Evolutionary conservation across 2,329 filamentous ascomycete genomes (phyloP), one percentile per base, ranked within the genome.

Genomic region (Neofusicoccum parvum): DNA sequence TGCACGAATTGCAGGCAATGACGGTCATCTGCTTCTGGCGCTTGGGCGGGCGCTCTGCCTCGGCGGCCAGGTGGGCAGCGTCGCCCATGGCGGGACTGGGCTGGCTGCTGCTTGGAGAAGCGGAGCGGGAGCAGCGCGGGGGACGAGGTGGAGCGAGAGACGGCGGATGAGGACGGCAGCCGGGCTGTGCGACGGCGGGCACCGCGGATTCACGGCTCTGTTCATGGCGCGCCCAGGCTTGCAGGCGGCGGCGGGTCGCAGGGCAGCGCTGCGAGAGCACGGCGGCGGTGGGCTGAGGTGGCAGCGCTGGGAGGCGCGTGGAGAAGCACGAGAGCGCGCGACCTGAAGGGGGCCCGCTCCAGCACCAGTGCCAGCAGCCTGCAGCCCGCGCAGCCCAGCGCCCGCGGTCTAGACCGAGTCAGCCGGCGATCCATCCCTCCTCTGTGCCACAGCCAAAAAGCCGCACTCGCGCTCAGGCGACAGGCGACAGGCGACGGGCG

Each of bases 11-110:
- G 62, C 62, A 64, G 27, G 62, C 62, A 32, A 64, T 64, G 27
- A 64, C 34, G 27, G 62, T 64, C 62, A 64, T 64, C 43, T 54
- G 51, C 23, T 64, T 64, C 36, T 56, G 62, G 50, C 62, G 62
- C 37, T 56, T 64, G 39, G 62, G 50, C 27, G 56, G 56, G 41
- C 56, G 56, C 23, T 48, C 56, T 11, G 43, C 2, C 27, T 60
- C 56, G n/a, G 11, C 20, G n/a, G 7, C 7, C 17, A 32, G 23
- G 32, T 48, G 23, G 15, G 49, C 17, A 17, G 49, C 17, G 50
- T 64, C 49, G 32, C 49, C 62, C 62, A 64, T 64, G 50, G 32
- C 34, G 41, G 36, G 34, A 9, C 20, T 23, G 41, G 23, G 23
- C 23, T 23, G 23, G 23, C 23, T 23, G 23, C 23, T 23, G 23